These are phyloP conservation scores for Nothophoma quercina DNA, from an alignment of 2,329 filamentous ascomycete species.

Conservation along the genomic window DNA sequence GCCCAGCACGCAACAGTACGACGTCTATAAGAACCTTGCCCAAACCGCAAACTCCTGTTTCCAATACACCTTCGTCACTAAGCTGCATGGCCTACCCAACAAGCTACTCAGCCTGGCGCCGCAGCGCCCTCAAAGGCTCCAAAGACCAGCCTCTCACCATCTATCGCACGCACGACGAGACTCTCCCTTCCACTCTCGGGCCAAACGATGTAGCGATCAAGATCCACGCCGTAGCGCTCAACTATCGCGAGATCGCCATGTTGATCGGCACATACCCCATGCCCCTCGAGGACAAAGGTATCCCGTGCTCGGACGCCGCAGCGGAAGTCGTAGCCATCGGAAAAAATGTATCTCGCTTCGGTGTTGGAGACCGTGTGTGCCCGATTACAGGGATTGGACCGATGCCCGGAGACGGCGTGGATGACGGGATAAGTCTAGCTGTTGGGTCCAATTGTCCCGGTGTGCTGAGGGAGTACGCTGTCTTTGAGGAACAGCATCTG, in stretches of 20 bases:
- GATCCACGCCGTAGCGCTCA: slow-evolving; percentile 39
- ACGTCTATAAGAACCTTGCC: no score
- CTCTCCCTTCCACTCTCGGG: slow-evolving; percentile 22
- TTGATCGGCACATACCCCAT: slow-evolving; percentile 26
- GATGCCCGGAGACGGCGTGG: slow-evolving; percentile 23
- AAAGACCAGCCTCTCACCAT: slow-evolving; percentile 2
- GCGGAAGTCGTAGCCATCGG: slow-evolving; percentile 36
- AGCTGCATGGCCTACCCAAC: slow-evolving; percentile 1
- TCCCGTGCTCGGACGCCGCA: slow-evolving; percentile 35
- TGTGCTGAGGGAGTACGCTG: slow-evolving; percentile 33
- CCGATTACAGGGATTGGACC: slow-evolving; percentile 18
- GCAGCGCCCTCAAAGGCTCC: slow-evolving; percentile 8
- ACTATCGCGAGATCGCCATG: slow-evolving; percentile 40
- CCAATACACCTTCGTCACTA: no score
- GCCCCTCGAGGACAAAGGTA: slow-evolving; percentile 18
- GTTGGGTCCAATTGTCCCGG: slow-evolving; percentile 24
- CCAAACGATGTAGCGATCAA: slow-evolving; percentile 31
- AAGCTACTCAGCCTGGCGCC: slow-evolving; percentile 12
- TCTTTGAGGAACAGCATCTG: slow-evolving; percentile 35
- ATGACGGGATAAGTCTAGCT: slow-evolving; percentile 5
- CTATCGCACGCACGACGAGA: slow-evolving; percentile 11
- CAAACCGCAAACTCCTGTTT: no score
- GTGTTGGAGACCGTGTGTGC: slow-evolving; percentile 35
- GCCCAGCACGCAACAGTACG: no score
- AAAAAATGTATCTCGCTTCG: slow-evolving; percentile 21